Evolutionary conservation across 306 rosid species (phyloP).

Genomic region (Casuarina cunninghamiana): DNA sequence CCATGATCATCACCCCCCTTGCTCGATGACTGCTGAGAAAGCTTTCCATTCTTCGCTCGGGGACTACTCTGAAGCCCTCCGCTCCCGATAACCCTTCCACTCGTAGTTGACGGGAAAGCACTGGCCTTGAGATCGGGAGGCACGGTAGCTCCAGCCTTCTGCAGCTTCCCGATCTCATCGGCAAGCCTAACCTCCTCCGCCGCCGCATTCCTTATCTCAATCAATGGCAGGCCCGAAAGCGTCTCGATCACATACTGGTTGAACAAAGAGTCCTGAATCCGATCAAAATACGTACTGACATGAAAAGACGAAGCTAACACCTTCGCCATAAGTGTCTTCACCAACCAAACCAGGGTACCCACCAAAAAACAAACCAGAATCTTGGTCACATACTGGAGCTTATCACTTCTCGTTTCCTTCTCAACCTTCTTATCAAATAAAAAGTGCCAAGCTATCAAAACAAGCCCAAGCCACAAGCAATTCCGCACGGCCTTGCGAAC

Average conservation of each 20-base stretch:
- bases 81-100: slow-evolving; percentile 48
- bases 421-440: slow-evolving; percentile 70
- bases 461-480: slow-evolving; percentile 81
- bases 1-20: slow-evolving; percentile 44
- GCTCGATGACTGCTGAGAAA: slow-evolving; percentile 44
- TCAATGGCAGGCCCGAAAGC: slow-evolving; percentile 73
- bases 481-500: slow-evolving; percentile 69
- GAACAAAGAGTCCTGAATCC: slow-evolving; percentile 81
- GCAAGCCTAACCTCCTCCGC: slow-evolving; percentile 73
- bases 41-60: slow-evolving; percentile 30
- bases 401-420: slow-evolving; percentile 41
- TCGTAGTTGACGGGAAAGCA: slow-evolving; percentile 37
- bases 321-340: slow-evolving; percentile 74
- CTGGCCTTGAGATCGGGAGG: slow-evolving; percentile 66
- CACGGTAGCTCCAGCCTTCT: slow-evolving; percentile 75
- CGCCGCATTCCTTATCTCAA: slow-evolving; percentile 54
- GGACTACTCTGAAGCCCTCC: slow-evolving; percentile 44
- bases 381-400: slow-evolving; percentile 49
- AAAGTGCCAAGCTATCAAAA: slow-evolving; percentile 69
- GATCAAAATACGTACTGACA: slow-evolving; percentile 76
- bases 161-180: slow-evolving; percentile 73
- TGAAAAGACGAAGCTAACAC: slow-evolving; percentile 85
- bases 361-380: slow-evolving; percentile 62
- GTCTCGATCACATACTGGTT: slow-evolving; percentile 79
- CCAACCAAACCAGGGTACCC: slow-evolving; percentile 71